These are phyloP conservation scores for Hymenoscyphus repandus DNA, from an alignment of 2,329 filamentous ascomycete genomes.

Conservation along the genomic window DNA sequence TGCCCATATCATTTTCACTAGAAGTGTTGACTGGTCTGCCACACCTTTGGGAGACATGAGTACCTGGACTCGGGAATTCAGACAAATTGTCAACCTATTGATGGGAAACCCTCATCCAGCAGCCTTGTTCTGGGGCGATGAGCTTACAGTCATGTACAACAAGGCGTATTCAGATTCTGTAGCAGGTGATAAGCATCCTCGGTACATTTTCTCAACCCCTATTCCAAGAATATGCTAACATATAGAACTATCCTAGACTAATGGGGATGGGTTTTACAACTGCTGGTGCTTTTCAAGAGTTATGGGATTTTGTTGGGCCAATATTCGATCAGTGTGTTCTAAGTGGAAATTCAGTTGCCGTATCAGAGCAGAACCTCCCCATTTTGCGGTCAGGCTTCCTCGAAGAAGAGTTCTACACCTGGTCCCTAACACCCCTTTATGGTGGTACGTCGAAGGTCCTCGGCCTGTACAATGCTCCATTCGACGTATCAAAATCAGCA, in stretches of 20 bases:
- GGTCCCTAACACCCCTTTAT: conserved; percentile 54
- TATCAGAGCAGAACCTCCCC: conserved; percentile 73
- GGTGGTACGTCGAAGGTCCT: conserved; percentile 67
- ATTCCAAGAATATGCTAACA: too few species aligned
- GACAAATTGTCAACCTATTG: conserved; percentile 72
- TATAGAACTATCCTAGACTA: conserved; percentile 48
- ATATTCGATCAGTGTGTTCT: conserved; percentile 61
- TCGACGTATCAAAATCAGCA: conserved; percentile 72
- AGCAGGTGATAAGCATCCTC: conserved; percentile 60
- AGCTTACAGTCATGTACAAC: conserved; percentile 62
- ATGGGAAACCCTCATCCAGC: conserved; percentile 72
- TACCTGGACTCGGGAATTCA: conserved; percentile 63
- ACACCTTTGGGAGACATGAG: conserved; percentile 72
- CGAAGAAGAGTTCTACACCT: conserved; percentile 75
- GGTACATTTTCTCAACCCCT: too few species aligned
- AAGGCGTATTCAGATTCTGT: conserved; percentile 64
- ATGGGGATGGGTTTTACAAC: conserved; percentile 45
- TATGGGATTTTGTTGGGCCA: conserved; percentile 65
- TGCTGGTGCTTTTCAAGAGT: conserved; percentile 58
- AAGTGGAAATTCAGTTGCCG: conserved; percentile 73
- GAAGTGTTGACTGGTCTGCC: conserved; percentile 64
- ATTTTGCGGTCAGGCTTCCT: conserved; percentile 62
- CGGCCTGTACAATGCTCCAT: conserved; percentile 73
- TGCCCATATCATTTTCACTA: conserved; percentile 65
- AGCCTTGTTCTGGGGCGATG: conserved; percentile 72